phyloP scores from a whole-genome alignment of 208 protist genomes.

The Acanthamoeba royreba region DNA sequence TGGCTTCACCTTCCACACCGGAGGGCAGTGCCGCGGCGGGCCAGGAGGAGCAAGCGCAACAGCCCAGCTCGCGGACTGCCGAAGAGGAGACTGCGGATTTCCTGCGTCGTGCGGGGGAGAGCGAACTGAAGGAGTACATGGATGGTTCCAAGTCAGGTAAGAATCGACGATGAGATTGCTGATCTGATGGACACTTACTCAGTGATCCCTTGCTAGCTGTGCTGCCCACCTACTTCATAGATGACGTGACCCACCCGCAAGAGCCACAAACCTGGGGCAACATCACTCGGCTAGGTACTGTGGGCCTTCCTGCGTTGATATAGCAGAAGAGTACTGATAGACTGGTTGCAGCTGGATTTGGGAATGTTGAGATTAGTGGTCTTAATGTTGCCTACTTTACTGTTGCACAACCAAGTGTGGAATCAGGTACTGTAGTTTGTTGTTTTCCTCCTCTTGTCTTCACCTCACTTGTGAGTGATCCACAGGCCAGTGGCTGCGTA shows the following conservation, averaged over 20 bases:
- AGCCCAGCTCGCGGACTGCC: not conserved
- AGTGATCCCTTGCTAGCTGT: not conserved
- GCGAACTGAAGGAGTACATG: constrained; percentile 39
- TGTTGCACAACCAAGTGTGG: not conserved
- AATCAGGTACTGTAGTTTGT: not conserved
- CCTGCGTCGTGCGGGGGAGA: not conserved
- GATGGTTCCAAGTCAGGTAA: constrained; percentile 9
- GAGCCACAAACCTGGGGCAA: constrained; percentile 32
- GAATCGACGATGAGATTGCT: not conserved
- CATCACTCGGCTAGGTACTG: not conserved
- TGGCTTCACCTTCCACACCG: not conserved
- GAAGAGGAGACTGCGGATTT: not conserved
- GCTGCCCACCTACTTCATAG: constrained; percentile 39
- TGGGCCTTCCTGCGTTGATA: not conserved
- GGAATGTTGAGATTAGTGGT: not conserved
- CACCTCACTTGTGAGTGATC: not conserved
- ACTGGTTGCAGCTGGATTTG: not conserved
- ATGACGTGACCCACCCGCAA: not conserved
- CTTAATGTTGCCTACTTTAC: constrained; percentile 46
- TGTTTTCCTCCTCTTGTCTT: not conserved
- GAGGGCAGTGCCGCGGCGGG: not conserved
- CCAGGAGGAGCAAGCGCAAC: not conserved
- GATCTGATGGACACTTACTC: not conserved
- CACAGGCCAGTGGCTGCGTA: not conserved
- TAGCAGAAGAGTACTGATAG: not conserved